phyloP scores from a whole-genome alignment of 371 early-diverging fungal species.

The Blastocladiella emersonii region DNA sequence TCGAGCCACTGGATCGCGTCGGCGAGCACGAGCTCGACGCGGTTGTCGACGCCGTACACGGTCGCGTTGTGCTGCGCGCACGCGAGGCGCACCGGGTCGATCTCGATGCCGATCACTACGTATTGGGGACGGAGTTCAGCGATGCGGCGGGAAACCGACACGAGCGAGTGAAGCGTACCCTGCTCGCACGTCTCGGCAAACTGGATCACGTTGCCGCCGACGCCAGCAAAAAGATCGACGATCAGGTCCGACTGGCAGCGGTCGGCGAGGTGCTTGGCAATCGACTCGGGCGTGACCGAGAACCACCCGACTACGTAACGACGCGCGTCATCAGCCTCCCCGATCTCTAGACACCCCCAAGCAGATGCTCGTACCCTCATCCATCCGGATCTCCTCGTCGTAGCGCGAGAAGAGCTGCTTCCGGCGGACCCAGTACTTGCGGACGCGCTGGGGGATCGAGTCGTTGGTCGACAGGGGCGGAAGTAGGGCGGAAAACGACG shows the following conservation, averaged over 20 bases:
- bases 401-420: conserved; percentile 64
- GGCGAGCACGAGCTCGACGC: conserved; percentile 80
- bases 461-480: neutral
- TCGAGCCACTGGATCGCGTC: conserved; percentile 56
- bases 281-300: conserved; percentile 86
- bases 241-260: conserved; percentile 54
- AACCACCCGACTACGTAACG: conserved; percentile 70
- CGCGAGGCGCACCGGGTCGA: conserved; percentile 59
- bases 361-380: conserved; percentile 37
- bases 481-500: too few species aligned
- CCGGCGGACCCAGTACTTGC: conserved; percentile 76
- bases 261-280: conserved; percentile 69
- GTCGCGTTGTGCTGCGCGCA: conserved; percentile 76
- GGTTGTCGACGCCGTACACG: conserved; percentile 79
- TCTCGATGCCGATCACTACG: conserved; percentile 88
- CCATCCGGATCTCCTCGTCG: conserved; percentile 74
- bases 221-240: conserved; percentile 89
- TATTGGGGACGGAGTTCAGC: too few species aligned
- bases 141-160: too few species aligned
- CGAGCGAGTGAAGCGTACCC: too few species aligned
- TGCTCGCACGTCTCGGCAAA: conserved; percentile 72
- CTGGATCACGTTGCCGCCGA: conserved; percentile 91
- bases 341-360: neutral
- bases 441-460: conserved; percentile 5
- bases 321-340: neutral